Evolutionary conservation across 2,329 filamentous ascomycete species (phyloP).

Genomic region (Dactylellina sp.): DNA sequence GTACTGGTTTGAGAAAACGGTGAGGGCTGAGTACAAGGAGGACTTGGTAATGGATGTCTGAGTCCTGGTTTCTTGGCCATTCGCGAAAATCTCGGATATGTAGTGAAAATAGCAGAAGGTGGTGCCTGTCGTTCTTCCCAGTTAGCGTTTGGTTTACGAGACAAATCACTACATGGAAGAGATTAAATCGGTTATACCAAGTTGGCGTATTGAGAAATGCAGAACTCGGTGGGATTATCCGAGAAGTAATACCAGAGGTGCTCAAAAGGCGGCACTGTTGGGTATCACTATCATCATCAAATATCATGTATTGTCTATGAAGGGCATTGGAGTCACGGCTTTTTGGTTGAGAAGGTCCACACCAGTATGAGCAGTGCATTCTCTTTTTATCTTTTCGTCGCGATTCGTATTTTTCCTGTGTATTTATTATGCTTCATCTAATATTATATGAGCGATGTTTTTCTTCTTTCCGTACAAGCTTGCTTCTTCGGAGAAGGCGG

Average conservation of each 20-base stretch:
- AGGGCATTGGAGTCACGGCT: constrained; percentile 12
- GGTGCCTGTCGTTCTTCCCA: no score
- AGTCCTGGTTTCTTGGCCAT: background rate
- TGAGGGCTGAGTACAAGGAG: constrained; percentile 48
- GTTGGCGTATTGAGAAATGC: background rate
- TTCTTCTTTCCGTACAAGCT: background rate
- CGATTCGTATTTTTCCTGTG: background rate
- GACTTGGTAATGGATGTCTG: constrained; percentile 49
- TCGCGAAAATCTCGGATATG: background rate
- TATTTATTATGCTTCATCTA: background rate
- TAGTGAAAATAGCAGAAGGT: background rate
- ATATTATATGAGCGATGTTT: background rate
- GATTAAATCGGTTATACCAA: background rate
- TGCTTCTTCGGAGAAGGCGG: background rate
- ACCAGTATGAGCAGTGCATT: constrained; percentile 6
- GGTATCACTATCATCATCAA: constrained; percentile 20
- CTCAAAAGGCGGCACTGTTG: constrained; percentile 11
- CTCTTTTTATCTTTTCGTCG: background rate
- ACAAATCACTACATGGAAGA: no score
- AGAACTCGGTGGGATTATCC: constrained; percentile 1
- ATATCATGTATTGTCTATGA: constrained; percentile 28
- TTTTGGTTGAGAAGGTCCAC: constrained; percentile 5
- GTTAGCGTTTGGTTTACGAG: no score
- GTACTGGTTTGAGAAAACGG: constrained; percentile 51
- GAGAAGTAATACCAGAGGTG: constrained; percentile 15